Evolutionary conservation across 2,329 filamentous ascomycete genomes (phyloP).

Genomic region (Graphiopsis chlorocephala): DNA sequence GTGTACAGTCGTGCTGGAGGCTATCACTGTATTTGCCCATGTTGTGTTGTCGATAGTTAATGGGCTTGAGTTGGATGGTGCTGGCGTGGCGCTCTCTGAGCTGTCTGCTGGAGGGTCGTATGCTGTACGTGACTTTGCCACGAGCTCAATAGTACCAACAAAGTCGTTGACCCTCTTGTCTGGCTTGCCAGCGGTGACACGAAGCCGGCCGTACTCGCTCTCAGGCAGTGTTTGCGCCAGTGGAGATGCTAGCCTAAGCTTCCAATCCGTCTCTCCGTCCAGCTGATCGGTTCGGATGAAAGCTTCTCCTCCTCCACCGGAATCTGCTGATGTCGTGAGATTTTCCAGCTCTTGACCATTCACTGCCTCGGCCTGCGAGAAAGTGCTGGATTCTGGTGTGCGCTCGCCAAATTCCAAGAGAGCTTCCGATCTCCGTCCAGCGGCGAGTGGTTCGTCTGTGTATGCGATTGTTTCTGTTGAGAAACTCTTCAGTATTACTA

Average conservation of each 20-base stretch:
- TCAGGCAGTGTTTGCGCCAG: constrained; percentile 75
- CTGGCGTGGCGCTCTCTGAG: neutral
- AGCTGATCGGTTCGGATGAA: constrained; percentile 97
- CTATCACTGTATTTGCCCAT: constrained; percentile 97
- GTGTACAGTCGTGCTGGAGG: constrained; percentile 83
- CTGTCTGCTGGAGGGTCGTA: constrained; percentile 39
- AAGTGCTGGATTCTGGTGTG: constrained; percentile 12
- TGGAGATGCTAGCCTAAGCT: constrained; percentile 81
- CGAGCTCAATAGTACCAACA: constrained; percentile 78
- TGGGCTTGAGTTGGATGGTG: constrained; percentile 56
- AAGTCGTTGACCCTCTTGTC: constrained; percentile 96
- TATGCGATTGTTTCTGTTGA: constrained; percentile 51
- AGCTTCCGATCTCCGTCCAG: constrained; percentile 21
- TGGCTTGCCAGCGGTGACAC: constrained; percentile 80
- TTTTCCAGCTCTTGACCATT: constrained; percentile 26
- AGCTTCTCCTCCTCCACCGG: constrained; percentile 69
- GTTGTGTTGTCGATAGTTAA: constrained; percentile 95
- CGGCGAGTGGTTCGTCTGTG: constrained; percentile 37
- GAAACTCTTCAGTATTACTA: constrained; percentile 84
- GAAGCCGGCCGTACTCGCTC: constrained; percentile 64
- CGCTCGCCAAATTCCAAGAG: constrained; percentile 27
- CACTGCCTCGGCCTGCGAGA: constrained; percentile 26
- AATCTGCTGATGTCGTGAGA: constrained; percentile 34
- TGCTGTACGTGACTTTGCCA: constrained; percentile 53
- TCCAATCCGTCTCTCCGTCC: constrained; percentile 98